Evolutionary conservation across 495 filamentous ascomycete species (phyloP).

Genomic region (Xylaria sp.): DNA sequence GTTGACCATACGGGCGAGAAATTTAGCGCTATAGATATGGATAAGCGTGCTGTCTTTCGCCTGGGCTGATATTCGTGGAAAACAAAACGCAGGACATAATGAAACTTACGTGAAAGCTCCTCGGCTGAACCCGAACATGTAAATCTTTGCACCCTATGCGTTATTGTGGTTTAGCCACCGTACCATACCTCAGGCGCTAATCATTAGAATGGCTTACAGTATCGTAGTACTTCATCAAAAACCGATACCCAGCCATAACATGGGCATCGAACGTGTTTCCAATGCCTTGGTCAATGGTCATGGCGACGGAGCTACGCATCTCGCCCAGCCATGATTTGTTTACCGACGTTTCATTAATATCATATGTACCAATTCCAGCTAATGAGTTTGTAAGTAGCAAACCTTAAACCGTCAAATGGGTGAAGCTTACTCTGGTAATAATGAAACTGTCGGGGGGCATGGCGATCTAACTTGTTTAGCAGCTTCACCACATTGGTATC

Average conservation of each 20-base stretch:
- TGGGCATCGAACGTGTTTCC: slow-evolving; percentile 54
- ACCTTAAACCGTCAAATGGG: background rate
- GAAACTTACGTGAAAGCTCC: slow-evolving; percentile 52
- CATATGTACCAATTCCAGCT: slow-evolving; percentile 51
- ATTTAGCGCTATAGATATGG: slow-evolving; percentile 41
- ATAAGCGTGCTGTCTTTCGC: background rate
- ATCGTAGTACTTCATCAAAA: slow-evolving; percentile 53
- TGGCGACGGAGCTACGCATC: slow-evolving; percentile 33
- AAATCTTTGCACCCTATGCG: slow-evolving; percentile 48
- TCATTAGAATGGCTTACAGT: slow-evolving; percentile 26
- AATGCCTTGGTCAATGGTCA: slow-evolving; percentile 46
- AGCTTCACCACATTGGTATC: slow-evolving; percentile 57
- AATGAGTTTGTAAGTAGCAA: slow-evolving; percentile 3
- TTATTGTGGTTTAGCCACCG: slow-evolving; percentile 28
- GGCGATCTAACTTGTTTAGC: slow-evolving; percentile 47
- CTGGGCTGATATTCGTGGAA: background rate
- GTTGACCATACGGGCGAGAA: slow-evolving; percentile 56
- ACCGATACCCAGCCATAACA: slow-evolving; percentile 56
- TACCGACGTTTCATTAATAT: slow-evolving; percentile 37
- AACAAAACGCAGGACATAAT: background rate
- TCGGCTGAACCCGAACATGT: slow-evolving; percentile 59
- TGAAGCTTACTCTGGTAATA: slow-evolving; percentile 44
- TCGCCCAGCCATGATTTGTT: slow-evolving; percentile 37
- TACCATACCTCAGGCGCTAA: background rate
- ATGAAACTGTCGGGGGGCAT: slow-evolving; percentile 43